These are phyloP conservation scores for Beauveria asiatica DNA, from an alignment of 2,329 filamentous ascomycete species.

Conservation along the genomic window DNA sequence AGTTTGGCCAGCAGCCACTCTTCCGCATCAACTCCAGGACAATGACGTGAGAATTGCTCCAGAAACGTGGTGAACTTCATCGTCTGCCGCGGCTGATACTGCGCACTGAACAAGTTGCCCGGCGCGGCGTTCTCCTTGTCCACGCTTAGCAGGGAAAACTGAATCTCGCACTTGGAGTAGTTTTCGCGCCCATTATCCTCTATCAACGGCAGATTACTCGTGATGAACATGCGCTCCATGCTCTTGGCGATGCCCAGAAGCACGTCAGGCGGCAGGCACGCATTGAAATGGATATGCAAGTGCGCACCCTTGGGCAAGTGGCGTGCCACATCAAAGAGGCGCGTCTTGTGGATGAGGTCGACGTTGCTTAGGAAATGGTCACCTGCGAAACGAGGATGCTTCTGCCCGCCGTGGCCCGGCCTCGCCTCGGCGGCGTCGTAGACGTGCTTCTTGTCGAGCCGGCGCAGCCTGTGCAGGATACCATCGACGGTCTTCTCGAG, in stretches of 20 bases:
- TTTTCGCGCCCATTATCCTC: conserved; percentile 30
- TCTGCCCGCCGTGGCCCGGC: conserved; percentile 33
- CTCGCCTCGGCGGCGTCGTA: conserved; percentile 26
- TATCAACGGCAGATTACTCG: conserved; percentile 44
- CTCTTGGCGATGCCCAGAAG: conserved; percentile 47
- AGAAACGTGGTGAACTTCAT: conserved; percentile 38
- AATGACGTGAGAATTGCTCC: conserved; percentile 23
- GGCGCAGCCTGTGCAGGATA: conserved; percentile 31
- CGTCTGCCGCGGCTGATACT: conserved; percentile 36
- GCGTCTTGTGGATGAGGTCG: conserved; percentile 45
- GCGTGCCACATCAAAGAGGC: conserved; percentile 47
- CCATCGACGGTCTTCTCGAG: conserved; percentile 30
- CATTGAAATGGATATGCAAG: conserved; percentile 70
- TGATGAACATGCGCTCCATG: conserved; percentile 61
- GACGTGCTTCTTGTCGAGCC: conserved; percentile 26
- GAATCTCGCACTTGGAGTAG: conserved; percentile 48
- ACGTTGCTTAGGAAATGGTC: conserved; percentile 53
- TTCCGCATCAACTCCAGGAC: conserved; percentile 23
- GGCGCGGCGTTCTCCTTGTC: conserved; percentile 23
- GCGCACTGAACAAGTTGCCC: conserved; percentile 39
- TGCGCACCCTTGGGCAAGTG: conserved; percentile 63
- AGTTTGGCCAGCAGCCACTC: conserved; percentile 56
- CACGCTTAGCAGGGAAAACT: conserved; percentile 45
- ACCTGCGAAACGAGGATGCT: conserved; percentile 36
- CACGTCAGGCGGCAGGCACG: conserved; percentile 54